Evolutionary conservation across 2,329 filamentous ascomycete genomes (phyloP).

Genomic region (Samsoniella hepiali): DNA sequence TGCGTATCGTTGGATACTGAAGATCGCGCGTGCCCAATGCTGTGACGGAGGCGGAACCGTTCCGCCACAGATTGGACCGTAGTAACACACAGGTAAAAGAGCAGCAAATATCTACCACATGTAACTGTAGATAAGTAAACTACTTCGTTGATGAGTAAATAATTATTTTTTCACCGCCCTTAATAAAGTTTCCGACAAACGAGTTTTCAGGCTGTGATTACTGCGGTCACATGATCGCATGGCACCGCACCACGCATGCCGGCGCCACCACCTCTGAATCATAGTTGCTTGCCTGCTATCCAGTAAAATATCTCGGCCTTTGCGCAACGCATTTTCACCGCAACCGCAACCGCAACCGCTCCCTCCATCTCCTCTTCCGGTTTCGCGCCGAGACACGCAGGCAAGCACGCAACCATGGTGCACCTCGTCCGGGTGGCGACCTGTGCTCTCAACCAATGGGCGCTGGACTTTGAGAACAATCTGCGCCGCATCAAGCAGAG

Average conservation of each 20-base stretch:
- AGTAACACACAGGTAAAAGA: not conserved
- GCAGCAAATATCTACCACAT: not conserved
- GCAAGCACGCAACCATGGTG: conserved; percentile 23
- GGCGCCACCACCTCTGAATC: no score
- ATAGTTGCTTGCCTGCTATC: no score
- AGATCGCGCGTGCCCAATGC: no score
- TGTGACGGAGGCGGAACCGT: not conserved
- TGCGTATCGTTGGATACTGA: no score
- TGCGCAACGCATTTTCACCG: no score
- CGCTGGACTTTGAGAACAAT: conserved; percentile 63
- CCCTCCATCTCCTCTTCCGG: no score
- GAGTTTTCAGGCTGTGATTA: not conserved
- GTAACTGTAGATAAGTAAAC: not conserved
- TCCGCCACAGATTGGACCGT: not conserved
- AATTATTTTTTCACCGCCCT: not conserved
- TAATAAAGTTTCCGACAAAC: not conserved
- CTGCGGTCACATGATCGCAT: not conserved
- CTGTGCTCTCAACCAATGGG: conserved; percentile 33
- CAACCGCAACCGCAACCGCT: no score
- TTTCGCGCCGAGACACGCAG: no score
- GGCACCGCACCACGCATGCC: not conserved
- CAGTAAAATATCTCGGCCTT: no score
- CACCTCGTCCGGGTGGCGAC: conserved; percentile 35
- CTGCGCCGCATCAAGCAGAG: conserved; percentile 60
- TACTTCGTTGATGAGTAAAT: not conserved